Evolutionary conservation across 163 green algal species (phyloP), one percentile per base, ranked within the genome.

Genomic region (Trebouxiophyceae sp.): DNA sequence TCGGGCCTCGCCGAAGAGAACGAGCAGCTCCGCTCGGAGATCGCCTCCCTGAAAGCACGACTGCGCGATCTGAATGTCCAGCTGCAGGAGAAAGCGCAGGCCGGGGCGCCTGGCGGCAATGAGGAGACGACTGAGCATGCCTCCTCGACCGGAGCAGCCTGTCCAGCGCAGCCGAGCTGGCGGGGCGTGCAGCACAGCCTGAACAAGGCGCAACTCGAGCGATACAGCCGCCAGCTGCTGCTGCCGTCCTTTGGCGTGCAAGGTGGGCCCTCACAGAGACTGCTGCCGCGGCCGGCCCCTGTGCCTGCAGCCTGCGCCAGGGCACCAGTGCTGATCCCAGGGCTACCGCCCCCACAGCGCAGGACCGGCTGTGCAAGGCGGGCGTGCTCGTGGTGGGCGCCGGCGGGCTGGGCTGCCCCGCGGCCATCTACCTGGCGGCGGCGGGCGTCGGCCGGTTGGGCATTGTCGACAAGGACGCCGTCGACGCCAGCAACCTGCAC

Each of bases 401-500:
- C 4, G 94, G 94, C 6, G 94, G 94, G 19, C 81, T 99, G 32
- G 94, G 94, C 29, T 96, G 82, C 0, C 89, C 94, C 4, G 90
- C 83, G 0, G 77, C 82, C 0, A 75, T 98, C n/a, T 99, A 99
- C 77, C 82, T 99, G 28, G 87, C 92, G 20, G 87, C 88, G 1
- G 79, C 83, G 24, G 92, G 92, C 7, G 75, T 96, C 23, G 91
- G 89, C 2, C 67, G 62, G 0, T 56, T 99, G 31, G 93, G 89
- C 20, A 83, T 99, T 4, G 85, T 89, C 28, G 94, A 99, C 76
- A 73, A 81, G 28, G 94, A 99, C 65, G 71, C 67, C 0, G 93
- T 99, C 26, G 92, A 98, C 64, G 57, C 92, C 20, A 92, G 70
- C 81, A 99, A 99, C 77, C 80, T 99, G 59, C 94, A 99, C 69